These are phyloP conservation scores for Porphyrellus cyaneotinctus DNA, from an alignment of 768 basidiomycete species.

Conservation along the genomic window DNA sequence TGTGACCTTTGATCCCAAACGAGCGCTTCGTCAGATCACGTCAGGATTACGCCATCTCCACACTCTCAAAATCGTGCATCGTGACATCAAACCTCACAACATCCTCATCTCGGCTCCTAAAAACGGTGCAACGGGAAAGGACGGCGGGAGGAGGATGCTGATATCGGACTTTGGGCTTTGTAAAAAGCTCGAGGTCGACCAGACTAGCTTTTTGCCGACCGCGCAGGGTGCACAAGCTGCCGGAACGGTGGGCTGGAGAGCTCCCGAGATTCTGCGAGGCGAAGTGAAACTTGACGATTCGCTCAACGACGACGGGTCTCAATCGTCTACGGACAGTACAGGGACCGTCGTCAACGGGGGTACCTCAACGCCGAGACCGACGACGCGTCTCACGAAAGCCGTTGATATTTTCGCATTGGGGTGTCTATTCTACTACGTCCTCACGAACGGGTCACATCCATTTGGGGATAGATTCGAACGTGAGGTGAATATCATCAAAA, in stretches of 20 bases:
- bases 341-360: constrained; percentile 40
- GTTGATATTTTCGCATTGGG: constrained; percentile 97
- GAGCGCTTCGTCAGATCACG: constrained; percentile 81
- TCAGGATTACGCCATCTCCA: constrained; percentile 88
- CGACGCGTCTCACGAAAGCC: constrained; percentile 82
- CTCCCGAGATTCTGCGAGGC: constrained; percentile 91
- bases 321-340: constrained; percentile 63
- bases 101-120: constrained; percentile 81
- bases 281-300: constrained; percentile 89
- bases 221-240: constrained; percentile 84
- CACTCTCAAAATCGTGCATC: constrained; percentile 91
- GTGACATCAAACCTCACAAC: constrained; percentile 98
- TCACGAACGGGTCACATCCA: constrained; percentile 89
- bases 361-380: constrained; percentile 21
- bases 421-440: constrained; percentile 90
- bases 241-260: constrained; percentile 96
- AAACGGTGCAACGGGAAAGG: constrained; percentile 40
- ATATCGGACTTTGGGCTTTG: constrained; percentile 98
- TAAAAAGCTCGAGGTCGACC: constrained; percentile 91
- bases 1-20: constrained; percentile 78
- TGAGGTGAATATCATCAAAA: constrained; percentile 90
- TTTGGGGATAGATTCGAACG: constrained; percentile 91
- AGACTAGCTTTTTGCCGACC: constrained; percentile 94
- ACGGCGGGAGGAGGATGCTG: constrained; percentile 67
- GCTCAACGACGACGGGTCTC: constrained; percentile 57